Evolutionary conservation across 331 rosid genomes (phyloP), one percentile per base, ranked within the genome.

Genomic region (Pyracantha coccinea): DNA sequence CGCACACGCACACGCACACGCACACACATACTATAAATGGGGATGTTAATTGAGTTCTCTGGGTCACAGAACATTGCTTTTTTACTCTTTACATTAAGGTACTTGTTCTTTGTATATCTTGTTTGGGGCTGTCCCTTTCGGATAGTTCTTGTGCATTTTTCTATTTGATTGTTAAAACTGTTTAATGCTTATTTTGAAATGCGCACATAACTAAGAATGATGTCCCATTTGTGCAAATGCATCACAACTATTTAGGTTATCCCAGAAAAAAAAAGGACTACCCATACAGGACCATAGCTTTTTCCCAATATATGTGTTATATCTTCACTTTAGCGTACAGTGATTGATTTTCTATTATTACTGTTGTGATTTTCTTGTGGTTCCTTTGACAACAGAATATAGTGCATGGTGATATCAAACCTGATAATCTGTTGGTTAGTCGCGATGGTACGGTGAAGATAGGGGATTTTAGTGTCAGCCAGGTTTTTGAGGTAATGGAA

Each of bases 351-450:
- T 17, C 63, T 4, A 53, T 41, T 65, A 69, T 64, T 32, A 45
- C 11, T 50, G 31, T 78, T 80, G 83, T 64, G 77, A 63, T 13
- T 68, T 75, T 69, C 8, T 16, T 28, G 33, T 54, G 15, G 80
- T 79, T 72, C 52, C 58, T 77, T 76, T 74, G 82, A 55, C 65
- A 75, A 85, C 97, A 95, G 97, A 86, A 90, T 79, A 90, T 95
- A 74, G 95, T 95, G 45, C 99, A 95, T 38, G 93, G 97, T 32
- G 99, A 95, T 86, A 92, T 95, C 69, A 95, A 95, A 79, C 99
- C 99, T 32, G 99, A 95, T 80, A 95, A 95, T 88, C 82, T 95
- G 84, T 75, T 95, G 89, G 79, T 95, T 68, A 86, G 92, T 20
- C 86, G 54, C 16, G 76, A 82, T 68, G 97, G 97, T 74, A 90